These are phyloP conservation scores for Termitomyces sp. DNA, from an alignment of 768 basidiomycete species.

Conservation along the genomic window DNA sequence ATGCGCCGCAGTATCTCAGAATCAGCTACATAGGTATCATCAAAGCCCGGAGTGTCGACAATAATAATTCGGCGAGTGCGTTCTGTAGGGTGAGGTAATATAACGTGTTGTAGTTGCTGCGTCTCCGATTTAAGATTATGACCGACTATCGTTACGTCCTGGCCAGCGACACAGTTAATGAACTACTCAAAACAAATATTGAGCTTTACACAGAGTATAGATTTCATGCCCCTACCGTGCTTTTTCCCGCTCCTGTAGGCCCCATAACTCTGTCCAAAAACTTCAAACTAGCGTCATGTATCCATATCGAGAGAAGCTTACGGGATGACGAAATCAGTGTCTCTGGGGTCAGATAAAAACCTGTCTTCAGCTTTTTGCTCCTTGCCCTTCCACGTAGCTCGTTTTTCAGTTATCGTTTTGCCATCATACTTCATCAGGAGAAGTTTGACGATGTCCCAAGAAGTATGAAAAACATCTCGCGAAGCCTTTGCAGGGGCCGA, in stretches of 20 bases:
- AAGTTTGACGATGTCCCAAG: constrained; percentile 8
- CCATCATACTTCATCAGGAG: constrained; percentile 6
- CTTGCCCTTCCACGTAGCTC: constrained; percentile 6
- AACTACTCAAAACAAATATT: constrained; percentile 1
- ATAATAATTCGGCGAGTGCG: constrained; percentile 5
- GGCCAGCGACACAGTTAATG: constrained; percentile 7
- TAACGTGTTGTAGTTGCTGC: constrained; percentile 8
- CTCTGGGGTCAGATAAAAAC: constrained; percentile 4
- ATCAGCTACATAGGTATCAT: constrained; percentile 10
- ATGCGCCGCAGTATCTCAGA: constrained; percentile 9
- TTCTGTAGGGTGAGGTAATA: constrained; percentile 7
- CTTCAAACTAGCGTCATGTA: neutral
- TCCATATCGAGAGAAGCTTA: neutral
- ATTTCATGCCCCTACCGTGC: constrained; percentile 2
- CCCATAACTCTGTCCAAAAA: constrained; percentile 6
- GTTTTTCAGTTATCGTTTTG: neutral
- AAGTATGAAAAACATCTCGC: constrained; percentile 3
- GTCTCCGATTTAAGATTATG: constrained; percentile 11
- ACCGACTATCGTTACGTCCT: constrained; percentile 1
- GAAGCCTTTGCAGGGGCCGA: constrained; percentile 1
- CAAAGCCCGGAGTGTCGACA: constrained; percentile 12
- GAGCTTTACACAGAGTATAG: neutral
- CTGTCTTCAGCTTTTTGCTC: constrained; percentile 7
- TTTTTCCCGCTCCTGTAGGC: constrained; percentile 10
- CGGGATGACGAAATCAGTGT: constrained; percentile 9